Evolutionary conservation across 2,329 filamentous ascomycete species (phyloP).

Genomic region (Paecilomyces sp.): DNA sequence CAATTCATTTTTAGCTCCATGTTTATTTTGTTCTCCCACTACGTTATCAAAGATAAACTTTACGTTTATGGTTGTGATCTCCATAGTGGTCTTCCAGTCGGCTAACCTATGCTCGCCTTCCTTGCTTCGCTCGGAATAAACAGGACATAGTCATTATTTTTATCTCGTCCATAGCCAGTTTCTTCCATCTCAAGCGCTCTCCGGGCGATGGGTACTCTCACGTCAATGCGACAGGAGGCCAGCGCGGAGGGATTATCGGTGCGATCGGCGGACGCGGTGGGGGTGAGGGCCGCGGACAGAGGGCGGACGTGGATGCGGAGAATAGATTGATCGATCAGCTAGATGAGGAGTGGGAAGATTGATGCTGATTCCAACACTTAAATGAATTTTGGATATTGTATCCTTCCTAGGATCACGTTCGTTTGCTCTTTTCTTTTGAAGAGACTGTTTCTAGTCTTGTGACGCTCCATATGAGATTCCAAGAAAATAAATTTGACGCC

Average conservation of each 20-base stretch:
- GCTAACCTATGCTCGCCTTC: slow-evolving; percentile 11
- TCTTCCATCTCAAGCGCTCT: slow-evolving; percentile 28
- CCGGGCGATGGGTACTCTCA: slow-evolving; percentile 27
- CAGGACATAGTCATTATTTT: slow-evolving; percentile 43
- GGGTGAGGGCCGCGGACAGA: slow-evolving; percentile 26
- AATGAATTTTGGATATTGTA: neutral
- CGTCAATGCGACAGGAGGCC: slow-evolving; percentile 15
- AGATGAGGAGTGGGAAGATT: slow-evolving; percentile 94
- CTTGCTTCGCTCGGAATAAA: slow-evolving; percentile 5
- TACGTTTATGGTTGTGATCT: neutral
- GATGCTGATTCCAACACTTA: neutral
- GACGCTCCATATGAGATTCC: neutral
- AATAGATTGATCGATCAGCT: slow-evolving; percentile 92
- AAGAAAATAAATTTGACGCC: neutral
- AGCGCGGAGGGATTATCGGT: slow-evolving; percentile 23
- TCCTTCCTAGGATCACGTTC: neutral
- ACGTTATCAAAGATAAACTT: neutral
- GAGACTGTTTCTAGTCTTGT: neutral
- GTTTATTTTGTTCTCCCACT: neutral
- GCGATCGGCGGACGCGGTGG: slow-evolving; percentile 26
- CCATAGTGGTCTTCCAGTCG: neutral
- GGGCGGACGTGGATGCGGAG: slow-evolving; percentile 64
- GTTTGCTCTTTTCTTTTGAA: neutral
- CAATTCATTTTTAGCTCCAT: neutral
- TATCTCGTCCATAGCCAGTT: slow-evolving; percentile 36